These are phyloP conservation scores for Artemisia annua DNA, from an alignment of 129 eudicot species.

Conservation along the genomic window DNA sequence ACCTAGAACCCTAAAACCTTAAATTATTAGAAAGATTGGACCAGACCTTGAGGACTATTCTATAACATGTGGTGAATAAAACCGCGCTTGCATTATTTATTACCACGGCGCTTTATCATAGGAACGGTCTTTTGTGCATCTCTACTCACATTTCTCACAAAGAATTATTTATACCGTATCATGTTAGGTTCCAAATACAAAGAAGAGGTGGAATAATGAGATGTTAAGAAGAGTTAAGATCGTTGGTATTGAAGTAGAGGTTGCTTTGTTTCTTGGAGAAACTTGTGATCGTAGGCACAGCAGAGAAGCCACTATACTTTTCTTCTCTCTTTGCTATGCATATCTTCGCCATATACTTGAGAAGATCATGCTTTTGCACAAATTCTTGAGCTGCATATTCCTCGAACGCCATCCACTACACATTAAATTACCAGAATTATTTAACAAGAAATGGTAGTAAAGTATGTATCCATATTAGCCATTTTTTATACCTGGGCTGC, in stretches of 20 bases:
- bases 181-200: slow-evolving; percentile 11
- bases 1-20: no score
- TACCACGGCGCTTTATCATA: no score
- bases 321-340: slow-evolving; percentile 63
- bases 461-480: not conserved
- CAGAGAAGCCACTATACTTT: slow-evolving; percentile 59
- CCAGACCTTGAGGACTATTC: no score
- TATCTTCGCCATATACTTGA: slow-evolving; percentile 50
- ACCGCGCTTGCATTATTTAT: no score
- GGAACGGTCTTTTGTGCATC: no score
- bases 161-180: not conserved
- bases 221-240: slow-evolving; percentile 23
- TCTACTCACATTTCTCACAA: not conserved
- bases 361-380: slow-evolving; percentile 64
- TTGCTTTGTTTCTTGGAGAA: slow-evolving; percentile 43
- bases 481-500: slow-evolving; percentile 60
- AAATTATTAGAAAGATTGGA: no score
- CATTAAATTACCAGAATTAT: not conserved
- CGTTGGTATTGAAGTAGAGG: slow-evolving; percentile 57
- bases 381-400: slow-evolving; percentile 70
- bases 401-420: slow-evolving; percentile 88
- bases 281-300: slow-evolving; percentile 48
- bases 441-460: not conserved
- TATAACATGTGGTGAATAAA: no score
- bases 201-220: not conserved